Evolutionary conservation across 2,329 filamentous ascomycete genomes (phyloP).

Genomic region (Ophiostoma ulmi): DNA sequence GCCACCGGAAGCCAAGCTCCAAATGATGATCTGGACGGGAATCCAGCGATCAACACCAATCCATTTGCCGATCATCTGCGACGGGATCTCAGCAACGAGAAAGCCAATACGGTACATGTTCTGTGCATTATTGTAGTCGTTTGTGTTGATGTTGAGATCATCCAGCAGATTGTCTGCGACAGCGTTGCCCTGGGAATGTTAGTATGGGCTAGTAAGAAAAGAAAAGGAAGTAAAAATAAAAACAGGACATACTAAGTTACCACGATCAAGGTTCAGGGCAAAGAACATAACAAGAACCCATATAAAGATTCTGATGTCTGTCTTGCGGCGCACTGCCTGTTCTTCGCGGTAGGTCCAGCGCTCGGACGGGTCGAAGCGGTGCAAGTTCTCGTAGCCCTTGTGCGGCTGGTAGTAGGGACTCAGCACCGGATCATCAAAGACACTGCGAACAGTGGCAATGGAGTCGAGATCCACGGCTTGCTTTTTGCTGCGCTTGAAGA

Average conservation of each 20-base stretch:
- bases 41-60: constrained; percentile 36
- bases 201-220: neutral
- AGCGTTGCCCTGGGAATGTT: constrained; percentile 30
- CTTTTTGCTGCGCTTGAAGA: constrained; percentile 3
- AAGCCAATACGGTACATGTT: constrained; percentile 52
- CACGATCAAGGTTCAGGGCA: constrained; percentile 36
- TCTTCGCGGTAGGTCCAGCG: constrained; percentile 55
- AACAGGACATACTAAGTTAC: constrained; percentile 31
- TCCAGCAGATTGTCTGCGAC: constrained; percentile 35
- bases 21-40: constrained; percentile 34
- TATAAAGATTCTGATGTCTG: constrained; percentile 34
- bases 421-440: constrained; percentile 8
- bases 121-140: constrained; percentile 50
- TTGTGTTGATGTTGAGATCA: constrained; percentile 34
- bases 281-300: constrained; percentile 37
- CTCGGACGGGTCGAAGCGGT: constrained; percentile 54
- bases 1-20: constrained; percentile 33
- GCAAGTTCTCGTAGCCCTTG: constrained; percentile 52
- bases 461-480: neutral
- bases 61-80: constrained; percentile 57
- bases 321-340: constrained; percentile 47
- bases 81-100: constrained; percentile 54
- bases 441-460: constrained; percentile 4
- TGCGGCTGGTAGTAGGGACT: constrained; percentile 43
- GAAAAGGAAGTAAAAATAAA: neutral